Evolutionary conservation across 169 alveolate species (phyloP).

Genomic region (Neospora caninum): DNA sequence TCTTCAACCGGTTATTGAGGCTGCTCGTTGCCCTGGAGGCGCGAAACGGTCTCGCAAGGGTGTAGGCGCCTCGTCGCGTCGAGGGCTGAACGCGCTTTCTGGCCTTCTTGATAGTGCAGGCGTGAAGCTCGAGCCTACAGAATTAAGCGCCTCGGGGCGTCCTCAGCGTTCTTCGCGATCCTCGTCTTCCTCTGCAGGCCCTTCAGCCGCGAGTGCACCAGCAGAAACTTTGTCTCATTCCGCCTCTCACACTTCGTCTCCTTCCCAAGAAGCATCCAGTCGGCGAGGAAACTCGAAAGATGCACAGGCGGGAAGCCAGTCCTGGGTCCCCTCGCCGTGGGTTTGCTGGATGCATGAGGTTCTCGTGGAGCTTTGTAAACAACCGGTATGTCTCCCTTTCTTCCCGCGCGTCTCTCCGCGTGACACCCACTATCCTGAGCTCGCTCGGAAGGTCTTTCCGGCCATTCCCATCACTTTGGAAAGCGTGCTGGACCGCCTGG

Average conservation of each 20-base stretch:
- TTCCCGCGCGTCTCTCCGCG: conserved; percentile 40
- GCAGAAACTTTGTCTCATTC: background rate
- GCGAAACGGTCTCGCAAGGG: background rate
- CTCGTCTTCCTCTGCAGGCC: background rate
- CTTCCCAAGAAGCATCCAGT: background rate
- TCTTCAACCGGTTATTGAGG: background rate
- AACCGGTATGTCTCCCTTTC: conserved; percentile 52
- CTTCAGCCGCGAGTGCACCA: background rate
- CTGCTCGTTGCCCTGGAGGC: background rate
- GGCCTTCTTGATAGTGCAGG: background rate
- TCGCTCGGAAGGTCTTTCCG: conserved; percentile 44
- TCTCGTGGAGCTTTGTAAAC: conserved; percentile 47
- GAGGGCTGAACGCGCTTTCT: background rate
- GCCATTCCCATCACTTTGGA: conserved; percentile 45
- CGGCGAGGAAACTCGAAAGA: background rate
- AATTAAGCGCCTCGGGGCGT: background rate
- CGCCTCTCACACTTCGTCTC: background rate
- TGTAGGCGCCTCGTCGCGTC: background rate
- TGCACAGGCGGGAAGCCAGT: background rate
- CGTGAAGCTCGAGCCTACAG: background rate
- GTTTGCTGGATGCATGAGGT: conserved; percentile 35
- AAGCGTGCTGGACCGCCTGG: conserved; percentile 46
- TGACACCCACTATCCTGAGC: conserved; percentile 35
- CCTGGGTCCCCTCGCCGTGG: conserved; percentile 15
- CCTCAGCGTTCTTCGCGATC: background rate